phyloP scores from a whole-genome alignment of 225 moss, liverwort and hornwort genomes.

The Antitrichia curtipendula region DNA sequence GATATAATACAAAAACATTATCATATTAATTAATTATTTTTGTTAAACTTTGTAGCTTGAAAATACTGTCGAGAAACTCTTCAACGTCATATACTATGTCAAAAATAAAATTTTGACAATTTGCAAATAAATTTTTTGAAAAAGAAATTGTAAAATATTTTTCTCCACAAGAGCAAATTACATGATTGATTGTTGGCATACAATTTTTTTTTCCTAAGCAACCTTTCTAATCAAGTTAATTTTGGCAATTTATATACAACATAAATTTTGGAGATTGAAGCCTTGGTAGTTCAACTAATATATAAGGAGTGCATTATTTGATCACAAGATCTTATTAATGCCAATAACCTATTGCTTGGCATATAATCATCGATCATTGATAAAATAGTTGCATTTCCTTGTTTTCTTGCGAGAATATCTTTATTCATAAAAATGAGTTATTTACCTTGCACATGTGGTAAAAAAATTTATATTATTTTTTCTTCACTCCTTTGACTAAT shows the following conservation, averaged over 20 bases:
- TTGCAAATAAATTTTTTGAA: not conserved
- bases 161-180: fast-evolving
- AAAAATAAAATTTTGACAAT: not conserved
- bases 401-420: fast-evolving
- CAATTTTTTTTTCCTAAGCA: not conserved
- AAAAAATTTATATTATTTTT: not conserved
- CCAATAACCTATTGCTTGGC: not conserved
- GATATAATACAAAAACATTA: not conserved
- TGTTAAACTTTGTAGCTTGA: not conserved
- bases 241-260: too few relatives aligned
- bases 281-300: not conserved
- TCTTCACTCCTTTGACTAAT: not conserved
- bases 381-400: not conserved
- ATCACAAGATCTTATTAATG: not conserved
- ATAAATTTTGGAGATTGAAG: not conserved
- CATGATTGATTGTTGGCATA: not conserved
- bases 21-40: not conserved
- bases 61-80: not conserved
- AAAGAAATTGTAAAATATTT: not conserved
- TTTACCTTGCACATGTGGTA: not conserved
- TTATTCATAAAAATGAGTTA: not conserved
- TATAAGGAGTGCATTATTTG: not conserved
- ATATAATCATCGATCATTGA: too few relatives aligned
- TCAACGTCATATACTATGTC: not conserved
- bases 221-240: not conserved